A percentile compares a stretch with the other conserved stretches of the same genome.
phyloP scores from a whole-genome alignment of 768 basidiomycete species.

The Guyanaporus albipodus region DNA sequence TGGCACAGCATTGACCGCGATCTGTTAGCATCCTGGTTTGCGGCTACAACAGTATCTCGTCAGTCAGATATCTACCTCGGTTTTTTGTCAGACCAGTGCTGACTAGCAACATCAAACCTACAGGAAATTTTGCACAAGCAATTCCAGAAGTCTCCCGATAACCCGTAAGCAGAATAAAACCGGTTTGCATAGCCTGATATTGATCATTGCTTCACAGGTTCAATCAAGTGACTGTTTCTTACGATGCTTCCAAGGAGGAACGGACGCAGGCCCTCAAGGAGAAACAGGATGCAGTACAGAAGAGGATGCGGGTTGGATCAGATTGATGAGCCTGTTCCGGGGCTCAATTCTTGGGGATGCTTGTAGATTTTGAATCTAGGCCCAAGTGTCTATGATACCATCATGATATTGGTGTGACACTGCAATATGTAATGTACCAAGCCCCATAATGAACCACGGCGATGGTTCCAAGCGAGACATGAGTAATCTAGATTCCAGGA shows the following conservation, averaged over 20 bases:
- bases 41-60: constrained; percentile 89
- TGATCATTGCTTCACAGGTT: constrained; percentile 49
- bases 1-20: constrained; percentile 10
- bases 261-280: constrained; percentile 71
- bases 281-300: constrained; percentile 60
- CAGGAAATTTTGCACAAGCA: constrained; percentile 87
- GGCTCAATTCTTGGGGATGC: neutral
- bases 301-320: constrained; percentile 50
- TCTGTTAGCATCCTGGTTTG: constrained; percentile 74
- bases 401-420: neutral
- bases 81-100: neutral
- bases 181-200: constrained; percentile 6
- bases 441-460: constrained; percentile 9
- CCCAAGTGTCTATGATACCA: constrained; percentile 7
- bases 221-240: constrained; percentile 75
- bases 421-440: neutral
- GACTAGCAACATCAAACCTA: constrained; percentile 4
- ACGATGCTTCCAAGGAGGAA: constrained; percentile 87
- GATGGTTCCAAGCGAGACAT: constrained; percentile 1
- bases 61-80: constrained; percentile 10
- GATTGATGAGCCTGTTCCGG: neutral
- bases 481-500: constrained; percentile 19
- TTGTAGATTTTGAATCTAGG: neutral
- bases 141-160: constrained; percentile 95
- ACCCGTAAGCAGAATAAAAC: constrained; percentile 58